phyloP scores from a whole-genome alignment of 306 rosid species.

The Gleditsia sinensis region DNA sequence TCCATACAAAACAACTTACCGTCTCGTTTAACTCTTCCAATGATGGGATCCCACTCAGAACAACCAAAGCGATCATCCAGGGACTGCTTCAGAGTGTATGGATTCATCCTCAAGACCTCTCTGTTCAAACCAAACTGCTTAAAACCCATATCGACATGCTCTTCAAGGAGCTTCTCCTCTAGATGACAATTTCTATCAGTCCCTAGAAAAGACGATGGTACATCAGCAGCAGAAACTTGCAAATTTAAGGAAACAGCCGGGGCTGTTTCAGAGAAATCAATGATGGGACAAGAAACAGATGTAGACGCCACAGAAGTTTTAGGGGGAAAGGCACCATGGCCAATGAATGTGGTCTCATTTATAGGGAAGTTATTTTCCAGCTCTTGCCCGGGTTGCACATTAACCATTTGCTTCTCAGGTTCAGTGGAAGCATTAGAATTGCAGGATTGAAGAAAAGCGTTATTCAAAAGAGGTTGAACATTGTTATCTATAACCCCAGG shows the following conservation, averaged over 20 bases:
- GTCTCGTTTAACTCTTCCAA: constrained; percentile 69
- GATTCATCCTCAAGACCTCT: constrained; percentile 65
- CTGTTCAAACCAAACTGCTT: constrained; percentile 68
- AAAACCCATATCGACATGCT: constrained; percentile 80
- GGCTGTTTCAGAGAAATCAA: constrained; percentile 41
- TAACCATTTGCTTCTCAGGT: constrained; percentile 37
- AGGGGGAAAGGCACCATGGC: constrained; percentile 31
- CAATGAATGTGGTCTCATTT: too few relatives aligned
- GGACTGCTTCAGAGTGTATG: constrained; percentile 64
- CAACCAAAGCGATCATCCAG: constrained; percentile 70
- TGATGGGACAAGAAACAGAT: constrained; percentile 44
- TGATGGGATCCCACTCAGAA: constrained; percentile 80
- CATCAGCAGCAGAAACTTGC: constrained; percentile 31
- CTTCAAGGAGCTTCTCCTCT: constrained; percentile 68
- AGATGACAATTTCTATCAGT: constrained; percentile 27
- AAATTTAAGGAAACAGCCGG: constrained; percentile 25
- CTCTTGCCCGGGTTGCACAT: constrained; percentile 12
- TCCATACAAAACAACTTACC: constrained; percentile 43
- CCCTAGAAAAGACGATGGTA: constrained; percentile 37
- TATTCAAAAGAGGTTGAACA: constrained; percentile 41
- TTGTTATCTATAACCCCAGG: constrained; percentile 46
- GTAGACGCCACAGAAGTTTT: constrained; percentile 34
- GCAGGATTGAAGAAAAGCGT: constrained; percentile 34
- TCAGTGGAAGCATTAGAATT: constrained; percentile 31
- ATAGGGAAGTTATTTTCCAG: neutral